Evolutionary conservation across 495 filamentous ascomycete species (phyloP), one percentile per base, ranked within the genome.

Genomic region (Rostrohypoxylon terebratum): DNA sequence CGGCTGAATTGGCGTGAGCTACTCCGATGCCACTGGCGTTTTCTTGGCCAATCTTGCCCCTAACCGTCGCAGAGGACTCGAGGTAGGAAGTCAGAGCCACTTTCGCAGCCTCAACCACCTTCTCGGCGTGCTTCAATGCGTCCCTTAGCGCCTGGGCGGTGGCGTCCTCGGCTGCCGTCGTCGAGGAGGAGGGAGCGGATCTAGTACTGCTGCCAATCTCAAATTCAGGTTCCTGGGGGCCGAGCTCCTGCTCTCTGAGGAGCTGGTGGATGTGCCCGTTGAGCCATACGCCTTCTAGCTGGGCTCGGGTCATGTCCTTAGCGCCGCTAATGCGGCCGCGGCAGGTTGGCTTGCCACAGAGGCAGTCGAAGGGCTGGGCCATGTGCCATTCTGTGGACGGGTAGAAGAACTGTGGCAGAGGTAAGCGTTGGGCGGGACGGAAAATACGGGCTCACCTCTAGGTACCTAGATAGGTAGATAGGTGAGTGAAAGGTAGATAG

Each of bases 331-430:
- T 87, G 59, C 70, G 77, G 13, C 86, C 87, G 64, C 79, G 80
- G 75, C 88, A 90, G 42, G 76, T 73, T 0, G 78, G 73, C 21
- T 75, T 81, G 8, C 86, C 85, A 76, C 91, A 94, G 40, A 78
- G 80, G 75, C 91, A 94, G 66, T 87, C 80, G 72, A 94, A 94
- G 16, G 88, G 82, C 80, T 93, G 90, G 47, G 88, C 88, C 91
- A 93, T 93, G 64, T 85, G 74, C 89, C 90, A 94, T 79, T 94
- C 91, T 3, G 90, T 90, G 61, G 87, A 90, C 6, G 91, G 91
- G 76, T 94, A 94, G 81, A 94, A 94, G 83, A 92, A 93, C 62
- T 79, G 44, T 66, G 58, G 16, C 25, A 57, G 61, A 68, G 42
- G 71, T 74, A 66, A 74, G 71, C 66, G 67, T 58, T 58, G 54